phyloP scores from a whole-genome alignment of 345 rosid species.

The Eucalyptus shirleyi region DNA sequence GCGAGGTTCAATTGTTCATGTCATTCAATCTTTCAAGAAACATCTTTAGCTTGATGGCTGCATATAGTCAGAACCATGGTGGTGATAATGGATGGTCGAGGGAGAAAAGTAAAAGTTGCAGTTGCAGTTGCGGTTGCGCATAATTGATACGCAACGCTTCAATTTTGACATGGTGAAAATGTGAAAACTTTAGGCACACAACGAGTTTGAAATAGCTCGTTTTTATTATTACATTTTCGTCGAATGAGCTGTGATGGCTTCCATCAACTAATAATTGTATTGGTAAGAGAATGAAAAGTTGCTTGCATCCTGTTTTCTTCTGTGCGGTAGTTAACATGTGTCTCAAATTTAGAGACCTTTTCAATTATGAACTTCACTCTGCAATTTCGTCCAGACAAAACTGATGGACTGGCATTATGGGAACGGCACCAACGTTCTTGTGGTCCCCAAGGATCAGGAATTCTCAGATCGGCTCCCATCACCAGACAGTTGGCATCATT shows the following conservation, averaged over 20 bases:
- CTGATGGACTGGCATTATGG: constrained; percentile 37
- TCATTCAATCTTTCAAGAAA: neutral
- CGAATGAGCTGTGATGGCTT: neutral
- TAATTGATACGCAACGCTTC: neutral
- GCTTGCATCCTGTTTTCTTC: neutral
- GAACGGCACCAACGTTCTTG: constrained; percentile 16
- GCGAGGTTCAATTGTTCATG: neutral
- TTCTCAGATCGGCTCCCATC: constrained; percentile 28
- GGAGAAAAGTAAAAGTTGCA: neutral
- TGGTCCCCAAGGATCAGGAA: constrained; percentile 32
- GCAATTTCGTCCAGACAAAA: constrained; percentile 2
- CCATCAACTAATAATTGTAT: neutral
- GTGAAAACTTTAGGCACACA: neutral
- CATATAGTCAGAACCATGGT: neutral
- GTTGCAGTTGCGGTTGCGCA: neutral
- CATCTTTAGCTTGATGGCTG: neutral
- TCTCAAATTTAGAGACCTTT: neutral
- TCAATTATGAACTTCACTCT: neutral
- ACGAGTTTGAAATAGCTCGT: neutral
- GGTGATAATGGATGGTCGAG: neutral
- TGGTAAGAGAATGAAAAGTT: neutral
- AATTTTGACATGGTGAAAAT: neutral
- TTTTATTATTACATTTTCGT: neutral
- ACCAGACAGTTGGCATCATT: constrained; percentile 33
- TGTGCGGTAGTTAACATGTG: neutral